Base-by-base conservation (phyloP, 1,139 yeast genomes). In the Pichia sp. region DNA sequence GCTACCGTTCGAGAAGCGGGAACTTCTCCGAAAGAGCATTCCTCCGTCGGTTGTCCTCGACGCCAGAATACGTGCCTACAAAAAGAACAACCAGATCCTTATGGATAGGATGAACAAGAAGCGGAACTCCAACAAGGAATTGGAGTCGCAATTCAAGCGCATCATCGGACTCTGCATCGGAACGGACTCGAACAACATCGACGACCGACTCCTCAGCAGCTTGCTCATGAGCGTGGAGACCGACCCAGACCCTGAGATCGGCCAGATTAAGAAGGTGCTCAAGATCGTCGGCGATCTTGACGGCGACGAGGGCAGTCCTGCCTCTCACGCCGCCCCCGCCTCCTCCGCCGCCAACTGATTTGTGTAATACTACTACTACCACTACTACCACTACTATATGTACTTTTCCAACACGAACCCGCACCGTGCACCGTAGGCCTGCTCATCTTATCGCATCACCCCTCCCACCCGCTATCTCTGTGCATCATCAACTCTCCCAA, bases 151-250 rank as follows among this genome's bases (percentile, higher is more conserved):
- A 68, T 93, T 91, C 73, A 84, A 95, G 65, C 80, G 88, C 63
- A 97, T 93, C 27, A 93, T 93, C 43, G 85, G 97, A 47, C 76
- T 90, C 55, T 92, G 98, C 73, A 87, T 97, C 4, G 93, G 95
- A 24, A 95, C 91, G 30, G 64, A 61, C 9, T 89, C 84, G 48
- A 85, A 81, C 54, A 76, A 73, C 29, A 86, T 86, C 62, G 96
- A 92, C 45, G 99, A 93, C 68, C 81, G 80, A 56, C 77, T 93
- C 63, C 77, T 93, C 56, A 95, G 87, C 61, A 96, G 95, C 4
- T 77, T 93, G 52, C 80, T 93, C 33, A 90, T 87, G 66, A 97
- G 97, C 14, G 97, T 93, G 5, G 96, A 91, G 60, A 86, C 90
- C 58, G 90, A 84, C 65, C 87, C 87, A 1, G 85, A 80, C 55